Percentiles rank a stretch among this genome's conserved stretches.
Evolutionary conservation across 441 rosid species (phyloP).

Genomic region (Corymbia citriodora): DNA sequence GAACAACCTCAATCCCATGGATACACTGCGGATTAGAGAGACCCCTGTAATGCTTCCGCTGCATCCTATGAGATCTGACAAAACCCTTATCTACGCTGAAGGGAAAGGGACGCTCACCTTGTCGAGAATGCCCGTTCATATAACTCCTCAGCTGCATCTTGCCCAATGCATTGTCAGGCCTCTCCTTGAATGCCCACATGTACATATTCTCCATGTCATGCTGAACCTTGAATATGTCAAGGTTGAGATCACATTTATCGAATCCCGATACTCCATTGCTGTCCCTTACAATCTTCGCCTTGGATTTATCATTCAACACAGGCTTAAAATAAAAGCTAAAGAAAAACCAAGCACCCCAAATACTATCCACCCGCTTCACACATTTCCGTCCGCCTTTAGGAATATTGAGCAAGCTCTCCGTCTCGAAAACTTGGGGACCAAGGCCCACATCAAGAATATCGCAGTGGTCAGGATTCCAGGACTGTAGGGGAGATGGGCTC

Average conservation of each 20-base stretch:
- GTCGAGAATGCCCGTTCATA: slow-evolving; percentile 76
- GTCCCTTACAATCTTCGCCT: slow-evolving; percentile 50
- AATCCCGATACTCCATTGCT: slow-evolving; percentile 52
- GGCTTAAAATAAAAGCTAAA: slow-evolving; percentile 69
- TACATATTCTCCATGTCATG: slow-evolving; percentile 83
- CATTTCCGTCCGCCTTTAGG: slow-evolving; percentile 51
- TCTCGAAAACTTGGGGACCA: slow-evolving; percentile 44
- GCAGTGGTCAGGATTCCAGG: slow-evolving; percentile 39
- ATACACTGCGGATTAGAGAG: slow-evolving; percentile 72
- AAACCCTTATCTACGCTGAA: slow-evolving; percentile 68
- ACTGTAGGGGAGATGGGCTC: slow-evolving; percentile 39
- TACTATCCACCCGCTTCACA: slow-evolving; percentile 55
- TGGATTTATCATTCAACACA: slow-evolving; percentile 51
- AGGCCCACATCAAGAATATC: slow-evolving; percentile 63
- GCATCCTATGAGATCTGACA: slow-evolving; percentile 71
- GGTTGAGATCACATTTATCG: slow-evolving; percentile 58
- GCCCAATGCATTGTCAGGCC: slow-evolving; percentile 68
- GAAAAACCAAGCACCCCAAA: slow-evolving; percentile 83
- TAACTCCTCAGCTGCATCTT: slow-evolving; percentile 74
- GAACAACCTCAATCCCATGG: slow-evolving; percentile 62
- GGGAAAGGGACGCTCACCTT: slow-evolving; percentile 58
- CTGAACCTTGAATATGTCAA: slow-evolving; percentile 61
- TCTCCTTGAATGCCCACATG: slow-evolving; percentile 73
- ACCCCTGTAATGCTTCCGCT: slow-evolving; percentile 69
- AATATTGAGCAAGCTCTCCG: slow-evolving; percentile 35